Evolutionary conservation across 805 yeast species (phyloP).

Genomic region (Saccharomycopsis capsularis): DNA sequence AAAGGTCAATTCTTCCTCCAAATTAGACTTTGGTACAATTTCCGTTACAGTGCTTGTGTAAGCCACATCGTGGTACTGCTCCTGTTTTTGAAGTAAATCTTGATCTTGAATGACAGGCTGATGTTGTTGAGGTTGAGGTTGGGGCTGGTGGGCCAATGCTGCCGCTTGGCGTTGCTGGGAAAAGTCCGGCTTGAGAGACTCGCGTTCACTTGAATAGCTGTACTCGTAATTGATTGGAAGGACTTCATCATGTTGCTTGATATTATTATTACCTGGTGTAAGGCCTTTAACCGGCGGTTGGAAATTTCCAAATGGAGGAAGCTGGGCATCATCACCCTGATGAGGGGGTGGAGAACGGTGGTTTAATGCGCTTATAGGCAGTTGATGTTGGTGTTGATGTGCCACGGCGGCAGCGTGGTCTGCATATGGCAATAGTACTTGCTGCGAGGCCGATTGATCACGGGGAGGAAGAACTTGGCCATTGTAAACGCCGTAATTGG

Average conservation of each 20-base stretch:
- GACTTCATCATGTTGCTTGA: no score
- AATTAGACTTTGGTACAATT: constrained; percentile 24
- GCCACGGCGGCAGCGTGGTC: no score
- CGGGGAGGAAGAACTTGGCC: no score
- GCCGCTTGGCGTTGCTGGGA: constrained; percentile 50
- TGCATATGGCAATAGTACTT: constrained; percentile 20
- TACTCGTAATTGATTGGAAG: neutral
- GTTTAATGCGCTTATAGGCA: neutral
- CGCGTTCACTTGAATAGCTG: constrained; percentile 5
- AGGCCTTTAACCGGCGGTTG: neutral
- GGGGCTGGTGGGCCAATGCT: constrained; percentile 83
- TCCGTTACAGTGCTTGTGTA: neutral
- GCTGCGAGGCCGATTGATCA: constrained; percentile 27
- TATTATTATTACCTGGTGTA: no score
- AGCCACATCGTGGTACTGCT: neutral
- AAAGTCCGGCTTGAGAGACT: neutral
- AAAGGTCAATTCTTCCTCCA: constrained; percentile 81
- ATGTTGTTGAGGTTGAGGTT: constrained; percentile 74
- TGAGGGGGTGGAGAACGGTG: neutral
- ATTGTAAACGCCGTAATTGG: constrained; percentile 21
- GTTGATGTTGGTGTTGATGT: no score
- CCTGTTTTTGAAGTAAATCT: constrained; percentile 31
- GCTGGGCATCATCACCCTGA: neutral
- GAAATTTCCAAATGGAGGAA: constrained; percentile 9
- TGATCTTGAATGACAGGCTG: constrained; percentile 87